Evolutionary conservation across 2,329 filamentous ascomycete species (phyloP).

Genomic region (Colletotrichum cereale): DNA sequence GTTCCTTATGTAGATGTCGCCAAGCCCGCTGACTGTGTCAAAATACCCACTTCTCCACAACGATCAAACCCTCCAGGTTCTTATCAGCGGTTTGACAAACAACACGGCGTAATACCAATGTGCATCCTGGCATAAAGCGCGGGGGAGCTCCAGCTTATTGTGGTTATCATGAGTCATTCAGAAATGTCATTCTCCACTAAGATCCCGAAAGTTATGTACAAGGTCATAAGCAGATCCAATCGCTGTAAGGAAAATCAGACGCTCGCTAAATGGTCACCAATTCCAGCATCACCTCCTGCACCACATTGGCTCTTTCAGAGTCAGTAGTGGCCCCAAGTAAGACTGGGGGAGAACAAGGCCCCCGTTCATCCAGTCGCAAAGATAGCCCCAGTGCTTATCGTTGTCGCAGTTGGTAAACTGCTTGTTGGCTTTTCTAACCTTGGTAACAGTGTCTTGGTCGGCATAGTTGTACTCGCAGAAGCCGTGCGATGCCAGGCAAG

Average conservation of each 20-base stretch:
- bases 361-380: conserved; percentile 41
- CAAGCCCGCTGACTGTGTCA: background rate
- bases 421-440: conserved; percentile 18
- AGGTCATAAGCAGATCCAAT: too few species aligned
- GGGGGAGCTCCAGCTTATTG: background rate
- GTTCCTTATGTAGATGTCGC: background rate
- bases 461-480: conserved; percentile 44
- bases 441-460: background rate
- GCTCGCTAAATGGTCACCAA: background rate
- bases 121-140: background rate
- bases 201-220: background rate
- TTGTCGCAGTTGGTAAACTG: conserved; percentile 45
- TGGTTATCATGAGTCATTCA: background rate
- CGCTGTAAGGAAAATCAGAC: background rate
- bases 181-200: background rate
- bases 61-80: background rate
- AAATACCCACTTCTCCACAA: background rate
- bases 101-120: background rate
- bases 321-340: conserved; percentile 45
- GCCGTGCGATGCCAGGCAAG: conserved; percentile 44
- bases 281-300: conserved; percentile 1
- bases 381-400: conserved; percentile 41
- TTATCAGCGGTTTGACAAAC: too few species aligned
- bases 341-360: conserved; percentile 43
- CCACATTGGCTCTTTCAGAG: background rate